Evolutionary conservation across 176 grass and related monocot genomes (phyloP), one percentile per base, ranked within the genome.

Genomic region (Oryza punctata): DNA sequence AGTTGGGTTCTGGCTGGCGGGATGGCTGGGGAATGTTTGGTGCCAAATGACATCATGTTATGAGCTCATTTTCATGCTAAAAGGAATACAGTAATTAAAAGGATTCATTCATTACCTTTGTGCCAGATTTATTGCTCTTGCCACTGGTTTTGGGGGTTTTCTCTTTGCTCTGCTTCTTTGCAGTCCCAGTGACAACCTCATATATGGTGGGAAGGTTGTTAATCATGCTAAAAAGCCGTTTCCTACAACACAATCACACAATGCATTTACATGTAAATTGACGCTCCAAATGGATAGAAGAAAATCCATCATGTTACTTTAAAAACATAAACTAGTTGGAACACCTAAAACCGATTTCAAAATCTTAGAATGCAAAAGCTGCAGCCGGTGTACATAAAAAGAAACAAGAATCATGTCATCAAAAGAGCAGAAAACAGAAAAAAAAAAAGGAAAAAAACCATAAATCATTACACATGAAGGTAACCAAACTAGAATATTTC

Each of bases 151-250:
- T 93, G 2, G 90, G 82, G 52, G 45, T 84, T 84, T 94, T 98
- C 15, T 97, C 95, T 85, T 97, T 97, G 5, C 85, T 79, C 41
- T 90, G 92, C 73, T 98, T 98, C 88, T 94, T 98, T 0, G 72
- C 81, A 67, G 84, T 91, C 71, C 95, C 95, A 1, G 95, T 98
- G 60, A 98, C 95, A 84, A 98, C 90, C 80, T 98, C 95, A 88
- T 95, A 98, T 81, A 98, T 95, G 3, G 92, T 98, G 30, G 95
- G 92, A 76, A 98, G 95, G 81, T 88, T 92, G 80, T 97, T 97
- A 65, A 97, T 93, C 95, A 97, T 97, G 67, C 67, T 87, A 83
- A 94, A 97, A 84, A 97, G 88, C 24, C 92, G 80, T 81, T 92
- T 97, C 95, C 95, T 97, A 88, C 59, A 91, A 91, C 16, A 68